Base-by-base conservation (phyloP, 495 filamentous ascomycete species). In the Penicillium crystallinum region DNA sequence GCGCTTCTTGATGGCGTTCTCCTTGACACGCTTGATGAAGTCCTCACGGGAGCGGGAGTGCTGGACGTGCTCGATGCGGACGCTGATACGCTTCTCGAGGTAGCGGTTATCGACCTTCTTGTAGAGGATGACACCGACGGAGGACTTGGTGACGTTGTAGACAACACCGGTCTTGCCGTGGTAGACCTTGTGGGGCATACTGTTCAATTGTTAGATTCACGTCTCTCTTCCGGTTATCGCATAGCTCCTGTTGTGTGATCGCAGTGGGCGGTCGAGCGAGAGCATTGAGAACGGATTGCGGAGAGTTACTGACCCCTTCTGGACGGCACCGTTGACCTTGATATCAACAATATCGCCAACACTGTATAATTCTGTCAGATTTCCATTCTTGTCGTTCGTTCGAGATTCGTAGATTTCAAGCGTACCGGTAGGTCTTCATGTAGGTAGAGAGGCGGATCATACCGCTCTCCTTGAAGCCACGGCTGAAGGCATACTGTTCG, bases 151-250 rank as follows among this genome's bases (percentile, higher is more conserved):
- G 61, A 96, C 90, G 80, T 96, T 97, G 84, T 96, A 96, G 79
- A 97, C 79, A 63, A 97, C 88, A 69, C 91, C 91, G 57, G 91
- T 97, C 87, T 96, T 96, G 66, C 91, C 91, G 80, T 96, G 91
- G 86, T 95, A 96, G 77, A 95, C 87, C 82, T 97, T 97, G 86
- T 92, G 89, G 64, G 92, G 91, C 90, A 96, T 92, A 80, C 89
- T 92, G 69, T 60, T 48, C 56, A 56, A 53, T 49, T 33, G 23
- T 66, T 57, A 70, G 69, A 72, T 66, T 55, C 39, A 54, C 5
- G 59, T 47, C 30, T 59, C 46, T 46, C 49, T 46, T 33, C 6
- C 31, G 14, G 39, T 41, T 27, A 44, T 49, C 42, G 36, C 37
- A 42, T 43, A 36, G 41, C 44, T 17, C 21, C 21, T 52, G 22